A percentile compares a stretch with the other conserved stretches of the same genome.
phyloP scores from a whole-genome alignment of 2,329 filamentous ascomycete genomes.

The Epichloe sp. region DNA sequence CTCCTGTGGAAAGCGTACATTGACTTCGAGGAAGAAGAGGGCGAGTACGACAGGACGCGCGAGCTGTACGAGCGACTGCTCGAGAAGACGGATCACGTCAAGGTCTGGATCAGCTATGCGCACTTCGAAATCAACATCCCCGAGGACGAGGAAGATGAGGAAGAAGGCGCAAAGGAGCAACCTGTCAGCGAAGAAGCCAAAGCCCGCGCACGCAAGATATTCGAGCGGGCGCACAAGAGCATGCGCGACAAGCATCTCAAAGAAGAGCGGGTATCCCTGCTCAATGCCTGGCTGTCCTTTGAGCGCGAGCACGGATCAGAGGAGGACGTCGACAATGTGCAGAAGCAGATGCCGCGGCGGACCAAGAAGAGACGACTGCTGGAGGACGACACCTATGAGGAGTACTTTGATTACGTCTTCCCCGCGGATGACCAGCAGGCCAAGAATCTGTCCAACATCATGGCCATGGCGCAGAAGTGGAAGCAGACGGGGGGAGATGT shows the following conservation, averaged over 20 bases:
- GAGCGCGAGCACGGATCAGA: constrained; percentile 70
- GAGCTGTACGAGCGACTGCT: constrained; percentile 80
- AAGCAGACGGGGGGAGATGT: constrained; percentile 43
- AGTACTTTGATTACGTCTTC: constrained; percentile 96
- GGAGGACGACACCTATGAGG: constrained; percentile 84
- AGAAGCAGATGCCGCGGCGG: constrained; percentile 85
- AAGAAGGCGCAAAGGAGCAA: constrained; percentile 45
- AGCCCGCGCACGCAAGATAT: constrained; percentile 65
- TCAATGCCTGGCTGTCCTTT: constrained; percentile 87
- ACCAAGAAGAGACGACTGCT: constrained; percentile 86
- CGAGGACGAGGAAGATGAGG: constrained; percentile 49
- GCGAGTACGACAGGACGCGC: constrained; percentile 74
- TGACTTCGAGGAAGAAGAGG: constrained; percentile 94
- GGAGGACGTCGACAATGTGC: constrained; percentile 67
- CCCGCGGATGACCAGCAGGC: constrained; percentile 84
- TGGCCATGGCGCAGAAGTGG: constrained; percentile 81
- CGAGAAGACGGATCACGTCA: constrained; percentile 93
- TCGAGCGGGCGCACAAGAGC: constrained; percentile 69
- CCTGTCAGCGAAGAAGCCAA: constrained; percentile 75
- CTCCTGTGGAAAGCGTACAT: constrained; percentile 97
- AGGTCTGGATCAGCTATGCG: constrained; percentile 98
- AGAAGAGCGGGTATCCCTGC: constrained; percentile 82
- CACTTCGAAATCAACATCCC: constrained; percentile 94
- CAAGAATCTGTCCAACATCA: constrained; percentile 67
- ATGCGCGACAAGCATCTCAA: constrained; percentile 87